These are phyloP conservation scores for Jamesozyma hellenica DNA, from an alignment of 805 yeast species.

Conservation along the genomic window DNA sequence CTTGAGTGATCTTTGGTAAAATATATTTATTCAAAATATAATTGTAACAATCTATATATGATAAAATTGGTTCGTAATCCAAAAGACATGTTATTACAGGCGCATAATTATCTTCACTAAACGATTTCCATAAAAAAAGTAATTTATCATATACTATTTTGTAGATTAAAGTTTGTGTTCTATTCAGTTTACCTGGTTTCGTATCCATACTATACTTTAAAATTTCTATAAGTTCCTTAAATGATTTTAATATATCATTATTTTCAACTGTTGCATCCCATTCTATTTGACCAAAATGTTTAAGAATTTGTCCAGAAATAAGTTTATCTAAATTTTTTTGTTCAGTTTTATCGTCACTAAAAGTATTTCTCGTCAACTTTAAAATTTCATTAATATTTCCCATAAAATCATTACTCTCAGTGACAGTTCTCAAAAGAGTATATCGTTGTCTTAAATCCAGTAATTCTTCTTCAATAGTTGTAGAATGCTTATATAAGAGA, in stretches of 20 bases:
- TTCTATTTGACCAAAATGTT: constrained; percentile 1
- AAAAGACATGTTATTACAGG: constrained; percentile 8
- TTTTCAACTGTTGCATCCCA: constrained; percentile 9
- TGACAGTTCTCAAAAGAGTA: background rate
- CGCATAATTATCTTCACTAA: constrained; percentile 6
- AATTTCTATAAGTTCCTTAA: constrained; percentile 9
- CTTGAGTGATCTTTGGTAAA: constrained; percentile 30
- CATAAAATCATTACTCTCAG: background rate
- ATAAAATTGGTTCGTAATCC: constrained; percentile 15
- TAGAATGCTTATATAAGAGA: background rate
- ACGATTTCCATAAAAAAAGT: constrained; percentile 5
- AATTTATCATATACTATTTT: constrained; percentile 7
- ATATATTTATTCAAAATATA: constrained; percentile 27
- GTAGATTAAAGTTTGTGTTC: constrained; percentile 19
- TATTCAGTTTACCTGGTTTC: constrained; percentile 10
- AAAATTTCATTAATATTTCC: constrained; percentile 7
- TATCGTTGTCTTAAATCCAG: background rate
- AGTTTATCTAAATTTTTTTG: constrained; percentile 12
- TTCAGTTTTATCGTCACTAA: constrained; percentile 3
- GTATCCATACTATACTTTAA: constrained; percentile 16
- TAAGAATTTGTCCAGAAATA: constrained; percentile 8
- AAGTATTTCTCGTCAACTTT: constrained; percentile 4
- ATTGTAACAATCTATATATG: constrained; percentile 14
- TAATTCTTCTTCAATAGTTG: background rate
- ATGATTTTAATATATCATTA: constrained; percentile 1